Evolutionary conservation across 306 rosid species (phyloP), one percentile per base, ranked within the genome.

Genomic region (Notholithocarpus densiflorus): DNA sequence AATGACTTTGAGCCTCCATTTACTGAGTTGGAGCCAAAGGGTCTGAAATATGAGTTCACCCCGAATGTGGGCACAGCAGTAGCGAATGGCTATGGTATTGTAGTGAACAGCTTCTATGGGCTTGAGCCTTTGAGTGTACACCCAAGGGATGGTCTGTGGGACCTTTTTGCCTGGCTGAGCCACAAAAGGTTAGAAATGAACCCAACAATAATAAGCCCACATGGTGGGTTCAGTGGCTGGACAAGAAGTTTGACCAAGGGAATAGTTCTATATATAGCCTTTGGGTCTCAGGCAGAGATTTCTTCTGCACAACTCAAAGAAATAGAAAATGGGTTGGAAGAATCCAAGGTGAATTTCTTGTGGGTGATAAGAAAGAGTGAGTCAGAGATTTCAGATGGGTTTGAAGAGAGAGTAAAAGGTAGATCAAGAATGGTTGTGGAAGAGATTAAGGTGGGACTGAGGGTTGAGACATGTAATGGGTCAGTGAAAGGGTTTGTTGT

Each of bases 351-450:
- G 9, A 77, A 24, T 3, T 85, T 87, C 48, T 4, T 87, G 76
- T 89, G 92, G 92, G 92, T 77, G 21, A 1, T 79, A 2, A 66
- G 86, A 40, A 85, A 54, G 27, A 75, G 27, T 4, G 75, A 37
- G 76, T 23, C 27, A 4, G 61, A 66, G 31, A 18, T 27, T 10
- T 37, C 32, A 1, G 56, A 53, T 1, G 86, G 84, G 75, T 86
- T 82, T 13, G 86, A 84, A 53, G 81, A 83, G 14, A 76, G 87
- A 45, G 84, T 79, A 56, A 79, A 10, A 12, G 68, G 65, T 12
- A 79, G 88, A 27, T 84, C 90, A 12, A 86, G 77, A 23, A 40
- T 84, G 82, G 92, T 87, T 73, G 86, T 17, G 83, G 92, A 87
- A 56, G 90, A 87, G 80, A 69, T 87, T 1, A 79, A 53, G 68